phyloP scores from a whole-genome alignment of 768 basidiomycete genomes.

The Auricularia sp. region DNA sequence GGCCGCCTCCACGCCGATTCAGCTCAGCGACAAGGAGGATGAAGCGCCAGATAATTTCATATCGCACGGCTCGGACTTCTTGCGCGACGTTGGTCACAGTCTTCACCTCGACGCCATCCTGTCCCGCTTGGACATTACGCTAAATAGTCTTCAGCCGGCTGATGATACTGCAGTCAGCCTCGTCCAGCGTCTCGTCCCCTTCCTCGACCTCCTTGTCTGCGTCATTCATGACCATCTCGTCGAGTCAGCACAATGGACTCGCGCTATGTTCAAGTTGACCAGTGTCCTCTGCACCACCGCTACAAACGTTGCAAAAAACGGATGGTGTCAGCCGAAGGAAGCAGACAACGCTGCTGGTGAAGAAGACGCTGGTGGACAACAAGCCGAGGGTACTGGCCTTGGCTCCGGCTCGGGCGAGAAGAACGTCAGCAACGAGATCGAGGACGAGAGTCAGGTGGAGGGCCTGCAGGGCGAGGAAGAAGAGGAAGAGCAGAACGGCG shows the following conservation, averaged over 20 bases:
- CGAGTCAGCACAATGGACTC: constrained; percentile 53
- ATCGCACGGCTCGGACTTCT: constrained; percentile 33
- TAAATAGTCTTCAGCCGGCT: constrained; percentile 4
- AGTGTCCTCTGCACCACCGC: constrained; percentile 69
- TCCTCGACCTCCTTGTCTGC: constrained; percentile 54
- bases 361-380: constrained; percentile 34
- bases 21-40: not conserved
- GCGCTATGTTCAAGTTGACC: constrained; percentile 74
- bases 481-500: constrained; percentile 33
- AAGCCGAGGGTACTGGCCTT: constrained; percentile 65
- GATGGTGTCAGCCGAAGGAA: constrained; percentile 89
- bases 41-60: constrained; percentile 38
- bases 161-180: constrained; percentile 2
- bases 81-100: constrained; percentile 22
- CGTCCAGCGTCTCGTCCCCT: constrained; percentile 54
- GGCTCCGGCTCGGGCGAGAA: constrained; percentile 80
- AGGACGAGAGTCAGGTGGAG: constrained; percentile 94
- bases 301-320: constrained; percentile 65
- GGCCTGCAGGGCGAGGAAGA: constrained; percentile 65
- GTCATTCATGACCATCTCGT: constrained; percentile 51
- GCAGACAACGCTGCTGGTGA: constrained; percentile 39
- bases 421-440: constrained; percentile 89
- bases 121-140: constrained; percentile 27
- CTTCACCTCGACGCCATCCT: constrained; percentile 31
- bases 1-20: not conserved